These are phyloP conservation scores for Pseudogymnoascus sp. DNA, from an alignment of 2,329 filamentous ascomycete species.

Conservation along the genomic window DNA sequence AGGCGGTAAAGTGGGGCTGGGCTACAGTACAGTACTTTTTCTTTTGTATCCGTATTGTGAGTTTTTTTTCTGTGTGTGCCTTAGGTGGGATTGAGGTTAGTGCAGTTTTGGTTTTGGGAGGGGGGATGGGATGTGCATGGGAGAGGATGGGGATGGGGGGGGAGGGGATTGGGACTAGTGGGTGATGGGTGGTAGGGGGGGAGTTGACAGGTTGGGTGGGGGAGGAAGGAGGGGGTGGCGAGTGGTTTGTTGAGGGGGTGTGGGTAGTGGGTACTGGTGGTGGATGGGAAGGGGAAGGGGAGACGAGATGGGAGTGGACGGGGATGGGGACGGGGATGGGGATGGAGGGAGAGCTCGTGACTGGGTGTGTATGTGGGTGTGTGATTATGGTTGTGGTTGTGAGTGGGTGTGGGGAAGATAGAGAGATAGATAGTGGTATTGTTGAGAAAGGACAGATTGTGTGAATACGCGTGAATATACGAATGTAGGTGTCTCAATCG, in stretches of 20 bases:
- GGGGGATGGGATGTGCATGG: slow-evolving; percentile 23
- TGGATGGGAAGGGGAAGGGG: not conserved
- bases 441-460: not conserved
- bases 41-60: slow-evolving; percentile 1
- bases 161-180: slow-evolving; percentile 7
- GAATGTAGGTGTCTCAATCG: not conserved
- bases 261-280: not conserved
- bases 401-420: not conserved
- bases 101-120: not conserved
- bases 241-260: not conserved
- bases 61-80: not conserved
- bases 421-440: not conserved
- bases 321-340: too few relatives aligned
- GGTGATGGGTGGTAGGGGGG: slow-evolving; percentile 18
- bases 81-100: slow-evolving; percentile 8
- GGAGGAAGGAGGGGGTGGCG: slow-evolving; percentile 13
- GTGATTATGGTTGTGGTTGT: not conserved
- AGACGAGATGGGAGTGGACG: too few relatives aligned
- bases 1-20: not conserved
- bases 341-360: not conserved
- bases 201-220: slow-evolving; percentile 19
- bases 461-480: not conserved
- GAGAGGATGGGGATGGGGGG: too few relatives aligned
- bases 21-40: not conserved
- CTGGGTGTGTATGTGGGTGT: not conserved